These are phyloP conservation scores for Hypoxylon sp. DNA, from an alignment of 2,329 filamentous ascomycete species.

Conservation along the genomic window DNA sequence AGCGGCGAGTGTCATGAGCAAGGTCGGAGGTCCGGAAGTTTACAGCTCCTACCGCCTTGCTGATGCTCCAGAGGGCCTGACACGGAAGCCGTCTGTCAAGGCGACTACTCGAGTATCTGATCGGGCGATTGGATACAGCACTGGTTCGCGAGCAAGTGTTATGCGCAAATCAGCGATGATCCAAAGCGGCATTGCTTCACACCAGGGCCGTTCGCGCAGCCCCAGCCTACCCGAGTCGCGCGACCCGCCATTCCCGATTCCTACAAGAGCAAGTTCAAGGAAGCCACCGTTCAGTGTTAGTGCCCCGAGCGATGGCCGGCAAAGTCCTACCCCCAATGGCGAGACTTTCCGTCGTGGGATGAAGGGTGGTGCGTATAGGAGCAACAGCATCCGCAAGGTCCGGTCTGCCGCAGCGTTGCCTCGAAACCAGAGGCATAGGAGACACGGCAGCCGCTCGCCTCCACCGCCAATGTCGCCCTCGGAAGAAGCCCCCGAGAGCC, in stretches of 20 bases:
- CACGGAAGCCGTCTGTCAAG: slow-evolving; percentile 55
- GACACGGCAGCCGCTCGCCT: slow-evolving; percentile 72
- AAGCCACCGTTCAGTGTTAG: slow-evolving; percentile 77
- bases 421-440: slow-evolving; percentile 65
- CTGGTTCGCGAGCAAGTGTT: slow-evolving; percentile 67
- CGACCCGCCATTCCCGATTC: slow-evolving; percentile 91
- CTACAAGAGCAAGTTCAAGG: slow-evolving; percentile 88
- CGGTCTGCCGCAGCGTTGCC: slow-evolving; percentile 85
- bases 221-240: slow-evolving; percentile 73
- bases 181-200: slow-evolving; percentile 80
- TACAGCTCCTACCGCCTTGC: slow-evolving; percentile 62
- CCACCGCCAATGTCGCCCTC: slow-evolving; percentile 77
- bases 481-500: slow-evolving; percentile 78
- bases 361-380: slow-evolving; percentile 66
- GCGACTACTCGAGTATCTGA: slow-evolving; percentile 51
- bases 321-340: slow-evolving; percentile 78
- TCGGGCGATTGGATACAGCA: slow-evolving; percentile 56
- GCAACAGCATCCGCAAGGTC: slow-evolving; percentile 82
- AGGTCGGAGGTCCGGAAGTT: slow-evolving; percentile 59
- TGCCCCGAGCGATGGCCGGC: slow-evolving; percentile 77
- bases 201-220: slow-evolving; percentile 74
- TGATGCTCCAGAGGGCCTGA: slow-evolving; percentile 50
- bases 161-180: slow-evolving; percentile 87
- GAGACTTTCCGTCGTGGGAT: slow-evolving; percentile 68
- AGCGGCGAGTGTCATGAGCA: slow-evolving; percentile 55